Evolutionary conservation across 2,329 filamentous ascomycete genomes (phyloP), one percentile per base, ranked within the genome.

Genomic region (Nothophaeocryptopus gaeumannii): DNA sequence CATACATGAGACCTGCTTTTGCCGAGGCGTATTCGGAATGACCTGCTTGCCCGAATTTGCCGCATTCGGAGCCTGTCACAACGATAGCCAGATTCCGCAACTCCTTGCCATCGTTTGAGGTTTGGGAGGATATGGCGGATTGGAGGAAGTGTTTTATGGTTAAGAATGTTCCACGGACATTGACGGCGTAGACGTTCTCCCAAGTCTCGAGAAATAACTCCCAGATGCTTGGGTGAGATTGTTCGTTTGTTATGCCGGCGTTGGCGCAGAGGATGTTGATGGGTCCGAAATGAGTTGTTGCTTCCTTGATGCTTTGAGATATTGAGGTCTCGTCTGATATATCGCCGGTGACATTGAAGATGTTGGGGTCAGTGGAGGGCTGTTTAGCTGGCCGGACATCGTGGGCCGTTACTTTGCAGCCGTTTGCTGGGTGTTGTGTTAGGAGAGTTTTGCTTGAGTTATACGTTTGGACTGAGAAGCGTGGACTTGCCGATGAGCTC

Each of bases 91-190:
- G 67, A 47, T 79, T 79, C 2, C 72, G 60, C 3, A 80, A 51
- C 51, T 78, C 73, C 31, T 61, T 60, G 0, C 62, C 56, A 2
- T 35, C 34, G 2, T 40, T 13, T 12, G 51, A 54, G 15, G 71
- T 58, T 54, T 80, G 77, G 2, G 61, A 51, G 3, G 59, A 53
- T 11, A 72, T 68, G 0, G 75, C 72, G 1, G 66, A 63, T 30
- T 66, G 71, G 5, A 81, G 64, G 61, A 80, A 81, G 51, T 80
- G 75, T 57, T 81, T 81, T 61, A 81, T 75, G 0, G 76, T 78
- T 2, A 82, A 66, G 53, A 78, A 81, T 1, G 76, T 78, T 5
- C 76, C 78, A 12, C 75, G 72, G 12, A 75, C 70, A 53, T 80
- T 80, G 15, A 71, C 70, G 15, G 67, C 66, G 55, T 79, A 78